Base-by-base conservation (phyloP, 352 stramenopile genomes). In the Globisporangium sylvaticum region DNA sequence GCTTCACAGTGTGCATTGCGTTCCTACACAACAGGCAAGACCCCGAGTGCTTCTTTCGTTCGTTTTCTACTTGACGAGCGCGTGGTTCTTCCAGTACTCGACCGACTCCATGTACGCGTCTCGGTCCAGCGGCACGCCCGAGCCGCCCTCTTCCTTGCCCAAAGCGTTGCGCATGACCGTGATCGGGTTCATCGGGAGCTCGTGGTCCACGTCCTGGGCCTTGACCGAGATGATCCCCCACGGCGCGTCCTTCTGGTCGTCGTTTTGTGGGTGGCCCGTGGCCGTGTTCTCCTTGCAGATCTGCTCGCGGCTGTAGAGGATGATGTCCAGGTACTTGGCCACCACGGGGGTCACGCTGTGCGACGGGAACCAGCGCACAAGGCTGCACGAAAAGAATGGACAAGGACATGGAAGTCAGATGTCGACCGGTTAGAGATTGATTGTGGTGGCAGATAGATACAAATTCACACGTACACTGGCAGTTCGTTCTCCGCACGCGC, bases 131-230 rank as follows among this genome's bases (percentile, higher is more conserved):
- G 81, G 82, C 9, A 97, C 90, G 37, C 90, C 90, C 10, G 86
- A 95, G 32, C 90, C 90, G 34, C 90, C 97, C 70, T 99, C 80
- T 32, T 98, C 94, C 74, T 97, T 97, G 42, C 97, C 97, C n/a
- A 99, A 76, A 53, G 96, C 94, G 83, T 99, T 99, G 46, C 97
- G 81, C 94, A 99, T 98, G 72, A 98, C 91, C 14, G 97, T 99
- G 76, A 99, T 99, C 6, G 97, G 97, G 67, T 97, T 97, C 97
- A 99, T 99, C 31, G 97, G 97, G 34, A 99, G 80, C 73, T 99
- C 97, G 65, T 93, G 72, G 68, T 97, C 84, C 9, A 98, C 90
- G 73, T 98, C 91, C 78, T 99, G 97, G 37, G 96, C 91, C 79
- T 99, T 99, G 68, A 99, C 97, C 39, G 90, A 98, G 50, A 99